Evolutionary conservation across 352 stramenopile genomes (phyloP), one percentile per base, ranked within the genome.

Genomic region (Blastocystis sp.): DNA sequence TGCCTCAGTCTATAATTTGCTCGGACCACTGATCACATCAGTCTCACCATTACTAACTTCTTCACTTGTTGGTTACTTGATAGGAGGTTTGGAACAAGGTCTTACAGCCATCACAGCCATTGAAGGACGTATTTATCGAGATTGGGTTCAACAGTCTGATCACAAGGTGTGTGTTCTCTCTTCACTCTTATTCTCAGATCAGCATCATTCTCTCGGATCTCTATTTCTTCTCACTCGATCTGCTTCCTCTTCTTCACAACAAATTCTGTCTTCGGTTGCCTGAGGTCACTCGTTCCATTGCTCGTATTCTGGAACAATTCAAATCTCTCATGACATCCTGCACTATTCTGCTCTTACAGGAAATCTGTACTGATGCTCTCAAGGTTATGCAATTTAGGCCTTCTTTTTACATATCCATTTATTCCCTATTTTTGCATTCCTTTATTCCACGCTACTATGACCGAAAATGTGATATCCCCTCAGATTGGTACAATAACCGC

Each of bases 161-260:
- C 54, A 61, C 54, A 32, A 61, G 54, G 54, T 61, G 2, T 32
- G 3, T 7, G 19, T 12, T 61, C 3, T 61, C 3, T n/a, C 3
- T 61, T 32, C 54, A 3, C 11, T 74, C 16, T 29, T 5, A 46
- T 21, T 0, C 29, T 51, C 19, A 37, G 11, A 6, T 51, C 49
- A n/a, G 29, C n/a, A 46, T 66, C 3, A 12, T 56, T 6, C 51
- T 83, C 27, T 27, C 11, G 14, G 71, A 83, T 43, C 71, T 83
- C 24, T 83, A 83, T 27, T 83, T 83, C 54, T 46, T 61, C 19
- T 65, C 32, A 14, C 52, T 35, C 29, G 71, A 83, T 19, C 58
- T 83, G 19, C 27, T 83, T 16, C 71, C 71, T 1, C 52, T 66
- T 6, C n/a, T 83, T 12, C 21, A n/a, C 12, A 51, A 46, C 9